Base-by-base conservation (phyloP, 805 yeast genomes). In the Saccharomyces kudriavzevii region DNA sequence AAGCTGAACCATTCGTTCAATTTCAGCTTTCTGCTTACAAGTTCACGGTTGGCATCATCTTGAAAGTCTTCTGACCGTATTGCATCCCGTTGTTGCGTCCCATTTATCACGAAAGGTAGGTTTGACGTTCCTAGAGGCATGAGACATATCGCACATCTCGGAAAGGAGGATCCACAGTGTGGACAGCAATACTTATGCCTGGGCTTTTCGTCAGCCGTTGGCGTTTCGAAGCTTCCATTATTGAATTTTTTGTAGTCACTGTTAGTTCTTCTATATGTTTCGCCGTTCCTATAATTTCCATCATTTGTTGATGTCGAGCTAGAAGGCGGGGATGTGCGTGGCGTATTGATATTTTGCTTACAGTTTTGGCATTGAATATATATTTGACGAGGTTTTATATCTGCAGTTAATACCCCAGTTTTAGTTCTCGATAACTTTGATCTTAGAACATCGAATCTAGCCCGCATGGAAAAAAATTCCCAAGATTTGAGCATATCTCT, bases 61-160 rank as follows among this genome's bases (percentile, higher is more conserved):
- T 48, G 43, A 28, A 29, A 46, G 4, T 40, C 14, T 4, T 40
- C 48, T 11, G 47, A n/a, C 25, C 6, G 17, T 40, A 22, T 35
- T 40, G 10, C 43, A 10, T 24, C 47, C 10, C 51, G 47, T 6
- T 45, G 30, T 14, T 51, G 52, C 8, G 55, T 53, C 11, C 71
- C 72, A 31, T 63, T 61, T 4, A 70, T 68, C 1, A 64, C 63
- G 30, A 69, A 68, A 2, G 70, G 71, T 26, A 69, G 58, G 49
- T 63, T 65, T 5, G 70, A 60, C 1, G 73, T 79, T 0, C 97
- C 97, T 55, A 90, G 72, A 0, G 96, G 82, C 47, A 89, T 71
- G 31, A 90, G 70, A 62, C 98, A 92, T 5, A 92, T 86, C 0
- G 96, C 90, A 70, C 98, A 92, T 57, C 96, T 73, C 0, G 98